phyloP scores from a whole-genome alignment of 169 alveolate species.

The Perkinsus olseni region DNA sequence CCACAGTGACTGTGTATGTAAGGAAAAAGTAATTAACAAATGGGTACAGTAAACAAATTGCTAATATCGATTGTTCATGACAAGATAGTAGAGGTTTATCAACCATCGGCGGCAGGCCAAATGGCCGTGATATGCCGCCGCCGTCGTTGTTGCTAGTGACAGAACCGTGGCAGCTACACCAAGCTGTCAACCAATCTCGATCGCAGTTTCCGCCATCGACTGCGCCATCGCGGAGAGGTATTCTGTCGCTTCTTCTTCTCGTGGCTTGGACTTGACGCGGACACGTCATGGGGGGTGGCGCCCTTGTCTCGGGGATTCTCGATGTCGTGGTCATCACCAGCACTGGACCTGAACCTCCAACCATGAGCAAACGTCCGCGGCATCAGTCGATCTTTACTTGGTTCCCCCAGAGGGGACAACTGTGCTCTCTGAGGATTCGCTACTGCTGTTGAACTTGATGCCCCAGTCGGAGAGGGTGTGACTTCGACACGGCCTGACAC shows the following conservation, averaged over 20 bases:
- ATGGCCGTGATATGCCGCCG: background rate
- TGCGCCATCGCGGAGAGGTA: background rate
- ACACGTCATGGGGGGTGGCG: background rate
- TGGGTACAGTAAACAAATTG: too few species aligned
- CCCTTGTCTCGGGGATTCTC: background rate
- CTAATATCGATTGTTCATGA: too few species aligned
- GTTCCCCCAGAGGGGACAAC: background rate
- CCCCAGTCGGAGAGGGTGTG: background rate
- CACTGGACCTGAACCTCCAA: too few species aligned
- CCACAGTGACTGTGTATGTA: too few species aligned
- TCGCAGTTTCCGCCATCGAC: background rate
- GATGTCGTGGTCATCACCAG: background rate
- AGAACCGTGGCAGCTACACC: background rate
- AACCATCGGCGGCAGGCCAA: too few species aligned
- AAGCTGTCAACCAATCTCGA: background rate
- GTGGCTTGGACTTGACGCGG: background rate
- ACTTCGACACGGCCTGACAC: background rate
- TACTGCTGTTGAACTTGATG: background rate
- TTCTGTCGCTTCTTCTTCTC: background rate
- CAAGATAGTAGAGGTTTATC: too few species aligned
- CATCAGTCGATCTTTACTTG: background rate
- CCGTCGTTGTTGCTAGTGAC: too few species aligned
- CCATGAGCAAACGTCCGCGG: background rate
- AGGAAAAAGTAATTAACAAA: too few species aligned
- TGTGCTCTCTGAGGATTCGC: background rate